Percentiles rank a stretch among this genome's conserved stretches.
Conservation (phyloP, 2,329 filamentous ascomycete genomes). For the Fusarium lyarnte region DNA sequence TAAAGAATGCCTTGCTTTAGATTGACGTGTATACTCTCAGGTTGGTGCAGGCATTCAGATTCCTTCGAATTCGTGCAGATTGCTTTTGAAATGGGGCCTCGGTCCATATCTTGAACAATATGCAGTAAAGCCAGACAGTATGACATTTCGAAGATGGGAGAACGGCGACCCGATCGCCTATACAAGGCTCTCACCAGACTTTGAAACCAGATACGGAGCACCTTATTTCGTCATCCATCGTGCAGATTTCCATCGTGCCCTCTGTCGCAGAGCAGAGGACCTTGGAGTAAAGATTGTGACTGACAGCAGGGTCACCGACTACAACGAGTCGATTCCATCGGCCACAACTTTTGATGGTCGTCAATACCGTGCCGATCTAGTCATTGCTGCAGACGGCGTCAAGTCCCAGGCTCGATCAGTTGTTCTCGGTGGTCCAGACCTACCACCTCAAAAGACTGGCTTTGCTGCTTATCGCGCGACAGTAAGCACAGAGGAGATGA, state of each 20-base stretch:
- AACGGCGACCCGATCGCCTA: not conserved
- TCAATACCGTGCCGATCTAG: not conserved
- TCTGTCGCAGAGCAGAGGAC: not conserved
- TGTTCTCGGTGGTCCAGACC: not conserved
- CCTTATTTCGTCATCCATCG: not conserved
- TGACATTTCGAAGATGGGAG: conserved; percentile 3
- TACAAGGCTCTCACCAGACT: not conserved
- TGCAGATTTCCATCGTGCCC: not conserved
- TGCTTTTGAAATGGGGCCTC: not conserved
- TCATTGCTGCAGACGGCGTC: not conserved
- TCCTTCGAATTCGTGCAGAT: not conserved
- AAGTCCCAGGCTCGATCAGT: not conserved
- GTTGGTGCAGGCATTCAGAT: conserved; percentile 11
- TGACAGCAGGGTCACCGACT: not conserved
- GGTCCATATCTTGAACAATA: not conserved
- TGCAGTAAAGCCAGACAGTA: not conserved
- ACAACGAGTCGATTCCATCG: not conserved
- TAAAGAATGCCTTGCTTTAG: too few species aligned
- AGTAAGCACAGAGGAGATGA: not conserved
- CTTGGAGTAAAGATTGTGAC: not conserved
- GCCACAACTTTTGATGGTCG: not conserved
- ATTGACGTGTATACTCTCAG: not conserved
- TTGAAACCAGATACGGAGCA: not conserved
- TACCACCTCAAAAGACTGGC: not conserved
- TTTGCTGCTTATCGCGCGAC: not conserved